These are phyloP conservation scores for Trichophyton verrucosum DNA, from an alignment of 2,329 filamentous ascomycete species.

Conservation along the genomic window DNA sequence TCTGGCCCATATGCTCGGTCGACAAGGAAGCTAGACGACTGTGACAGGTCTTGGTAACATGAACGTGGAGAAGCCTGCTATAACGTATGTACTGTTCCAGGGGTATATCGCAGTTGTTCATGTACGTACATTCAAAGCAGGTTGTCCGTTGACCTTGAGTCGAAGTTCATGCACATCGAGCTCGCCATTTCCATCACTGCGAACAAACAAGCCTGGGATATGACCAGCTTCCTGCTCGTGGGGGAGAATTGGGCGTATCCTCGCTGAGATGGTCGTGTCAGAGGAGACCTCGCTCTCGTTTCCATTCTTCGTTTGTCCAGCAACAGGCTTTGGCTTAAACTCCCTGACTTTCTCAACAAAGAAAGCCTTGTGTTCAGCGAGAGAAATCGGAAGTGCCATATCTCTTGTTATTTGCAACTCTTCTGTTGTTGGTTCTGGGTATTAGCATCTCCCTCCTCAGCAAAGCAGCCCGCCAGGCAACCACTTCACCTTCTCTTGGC, in stretches of 20 bases:
- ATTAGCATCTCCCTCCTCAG: background rate
- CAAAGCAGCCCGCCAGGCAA: background rate
- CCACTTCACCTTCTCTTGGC: background rate
- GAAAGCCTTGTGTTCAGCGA: background rate
- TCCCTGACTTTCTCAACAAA: background rate
- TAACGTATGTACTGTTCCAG: background rate
- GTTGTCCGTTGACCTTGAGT: background rate
- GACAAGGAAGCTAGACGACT: slow-evolving; percentile 1
- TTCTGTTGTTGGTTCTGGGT: background rate
- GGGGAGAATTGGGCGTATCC: background rate
- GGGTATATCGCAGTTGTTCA: background rate
- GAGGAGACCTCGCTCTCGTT: background rate
- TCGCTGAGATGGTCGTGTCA: background rate
- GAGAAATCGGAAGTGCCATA: background rate
- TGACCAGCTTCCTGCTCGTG: background rate
- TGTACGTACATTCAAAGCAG: slow-evolving; percentile 1
- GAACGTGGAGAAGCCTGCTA: background rate
- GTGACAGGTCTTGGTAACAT: background rate
- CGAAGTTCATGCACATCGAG: background rate
- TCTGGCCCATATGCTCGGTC: background rate
- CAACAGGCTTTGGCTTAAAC: background rate
- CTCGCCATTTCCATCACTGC: background rate
- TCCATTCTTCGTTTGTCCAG: background rate
- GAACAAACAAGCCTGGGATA: background rate
- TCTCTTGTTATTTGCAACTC: too few species aligned